These are phyloP conservation scores for Acer saccharum DNA, from an alignment of 345 rosid genomes.

Conservation along the genomic window DNA sequence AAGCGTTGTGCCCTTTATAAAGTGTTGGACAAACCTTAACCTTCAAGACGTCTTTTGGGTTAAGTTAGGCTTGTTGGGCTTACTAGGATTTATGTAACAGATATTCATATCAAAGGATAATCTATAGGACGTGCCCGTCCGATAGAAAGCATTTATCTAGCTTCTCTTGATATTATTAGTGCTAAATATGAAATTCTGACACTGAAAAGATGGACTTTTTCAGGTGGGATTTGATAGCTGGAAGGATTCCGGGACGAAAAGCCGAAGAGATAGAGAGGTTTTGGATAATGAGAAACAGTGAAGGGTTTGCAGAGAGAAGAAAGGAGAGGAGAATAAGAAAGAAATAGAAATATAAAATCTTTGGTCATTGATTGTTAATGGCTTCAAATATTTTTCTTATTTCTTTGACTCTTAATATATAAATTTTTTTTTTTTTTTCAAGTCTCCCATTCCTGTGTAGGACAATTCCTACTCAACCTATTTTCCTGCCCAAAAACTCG, in stretches of 20 bases:
- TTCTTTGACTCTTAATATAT: neutral
- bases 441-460: neutral
- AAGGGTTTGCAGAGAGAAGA: conserved; percentile 49
- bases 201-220: neutral
- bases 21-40: no score
- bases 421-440: neutral
- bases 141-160: neutral
- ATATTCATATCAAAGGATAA: neutral
- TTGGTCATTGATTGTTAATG: neutral
- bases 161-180: neutral
- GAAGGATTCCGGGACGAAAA: conserved; percentile 66
- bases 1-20: no score
- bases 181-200: neutral
- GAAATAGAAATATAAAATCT: neutral
- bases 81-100: neutral
- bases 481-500: neutral
- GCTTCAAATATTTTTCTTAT: neutral
- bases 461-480: neutral
- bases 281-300: conserved; percentile 69
- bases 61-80: no score
- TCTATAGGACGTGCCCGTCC: neutral
- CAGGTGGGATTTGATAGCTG: conserved; percentile 83
- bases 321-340: conserved; percentile 21
- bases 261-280: conserved; percentile 78
- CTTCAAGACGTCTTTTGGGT: no score